Evolutionary conservation across 495 filamentous ascomycete species (phyloP).

Genomic region (Penicillium taxi): DNA sequence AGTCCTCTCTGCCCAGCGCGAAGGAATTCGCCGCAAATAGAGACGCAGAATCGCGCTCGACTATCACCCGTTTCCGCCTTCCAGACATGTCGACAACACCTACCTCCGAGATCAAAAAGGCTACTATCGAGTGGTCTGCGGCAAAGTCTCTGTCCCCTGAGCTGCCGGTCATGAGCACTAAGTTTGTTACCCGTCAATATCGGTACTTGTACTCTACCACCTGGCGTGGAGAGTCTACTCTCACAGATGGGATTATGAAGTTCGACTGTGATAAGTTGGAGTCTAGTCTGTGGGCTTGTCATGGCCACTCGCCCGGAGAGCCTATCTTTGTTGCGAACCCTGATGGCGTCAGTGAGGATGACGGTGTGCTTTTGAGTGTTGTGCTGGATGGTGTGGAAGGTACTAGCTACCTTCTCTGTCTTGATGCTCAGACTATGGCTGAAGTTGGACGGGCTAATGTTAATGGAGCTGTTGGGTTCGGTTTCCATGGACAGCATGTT

Average conservation of each 20-base stretch:
- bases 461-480: slow-evolving; percentile 53
- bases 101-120: slow-evolving; percentile 6
- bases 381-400: slow-evolving; percentile 57
- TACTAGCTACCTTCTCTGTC: slow-evolving; percentile 60
- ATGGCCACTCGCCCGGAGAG: slow-evolving; percentile 65
- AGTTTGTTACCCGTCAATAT: slow-evolving; percentile 41
- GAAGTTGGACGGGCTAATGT: slow-evolving; percentile 62
- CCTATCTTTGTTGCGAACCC: slow-evolving; percentile 59
- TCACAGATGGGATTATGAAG: slow-evolving; percentile 62
- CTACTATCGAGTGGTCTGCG: slow-evolving; percentile 28
- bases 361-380: slow-evolving; percentile 63
- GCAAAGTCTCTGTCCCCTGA: slow-evolving; percentile 40
- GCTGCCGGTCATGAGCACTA: slow-evolving; percentile 61
- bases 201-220: slow-evolving; percentile 59
- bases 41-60: slow-evolving; percentile 26
- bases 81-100: slow-evolving; percentile 20
- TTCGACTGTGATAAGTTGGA: slow-evolving; percentile 51
- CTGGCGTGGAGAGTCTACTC: slow-evolving; percentile 49
- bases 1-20: slow-evolving; percentile 31
- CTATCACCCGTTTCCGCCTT: slow-evolving; percentile 44
- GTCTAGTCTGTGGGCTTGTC: slow-evolving; percentile 44
- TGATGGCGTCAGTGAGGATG: slow-evolving; percentile 42
- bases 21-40: slow-evolving; percentile 19
- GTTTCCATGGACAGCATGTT: slow-evolving; percentile 65
- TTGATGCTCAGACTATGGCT: slow-evolving; percentile 57